Evolutionary conservation across 345 rosid genomes (phyloP), one percentile per base, ranked within the genome.

Genomic region (Populus nigra): DNA sequence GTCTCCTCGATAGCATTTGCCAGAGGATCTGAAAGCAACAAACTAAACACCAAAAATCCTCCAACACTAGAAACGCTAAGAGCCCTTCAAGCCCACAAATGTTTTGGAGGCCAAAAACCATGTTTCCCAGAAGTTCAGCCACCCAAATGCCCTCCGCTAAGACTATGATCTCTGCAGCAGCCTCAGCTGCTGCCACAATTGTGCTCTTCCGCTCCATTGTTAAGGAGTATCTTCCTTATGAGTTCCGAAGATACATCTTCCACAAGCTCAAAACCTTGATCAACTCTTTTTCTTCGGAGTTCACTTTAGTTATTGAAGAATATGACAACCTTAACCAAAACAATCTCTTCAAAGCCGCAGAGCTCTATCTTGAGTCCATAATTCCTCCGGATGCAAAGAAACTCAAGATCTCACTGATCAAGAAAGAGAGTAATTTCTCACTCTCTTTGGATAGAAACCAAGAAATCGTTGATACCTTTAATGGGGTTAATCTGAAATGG

Each of bases 351-450:
- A 74, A 23, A 69, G 83, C 90, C 0, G 84, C 85, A 12, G 69
- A 78, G 63, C 59, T 88, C 73, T 88, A 85, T 75, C 78, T 88
- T 20, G 85, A 85, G 71, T 71, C 88, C 78, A 73, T 80, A 2
- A 73, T 80, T 45, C 73, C 87, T 0, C 83, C 86, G 4, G 2
- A 74, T 20, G 23, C 79, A 0, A 74, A 74, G 22, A 67, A 81
- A 66, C 72, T 84, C 73, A 78, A 77, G 63, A 41, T 76, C 35
- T 68, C 61, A 22, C 5, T 79, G 31, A 72, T 85, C 15, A 79
- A 41, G 2, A 78, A 25, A 33, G 77, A 79, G 57, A 25, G n/a
- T 67, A 82, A 75, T 22, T n/a, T 78, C 18, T 70, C 81, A 8
- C 1, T 79, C 1, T 83, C 86, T 4, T 50, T 83, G 3, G 86